Percentiles rank a stretch among this genome's conserved stretches.
Evolutionary conservation across 1,139 yeast genomes (phyloP).

Genomic region (Torulaspora pretoriensis): DNA sequence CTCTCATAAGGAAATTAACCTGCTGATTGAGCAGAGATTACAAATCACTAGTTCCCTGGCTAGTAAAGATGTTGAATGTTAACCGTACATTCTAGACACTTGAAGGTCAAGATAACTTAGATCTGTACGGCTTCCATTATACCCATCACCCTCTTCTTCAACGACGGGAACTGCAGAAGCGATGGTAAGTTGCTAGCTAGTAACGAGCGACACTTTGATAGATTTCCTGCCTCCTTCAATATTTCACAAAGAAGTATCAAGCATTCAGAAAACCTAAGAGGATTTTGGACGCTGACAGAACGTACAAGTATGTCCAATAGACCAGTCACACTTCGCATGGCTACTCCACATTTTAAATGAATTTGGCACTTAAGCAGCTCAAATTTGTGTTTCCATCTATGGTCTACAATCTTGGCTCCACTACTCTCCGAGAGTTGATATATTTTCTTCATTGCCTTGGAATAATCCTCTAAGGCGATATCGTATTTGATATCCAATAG

Average conservation of each 20-base stretch:
- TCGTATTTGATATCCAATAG: constrained; percentile 15
- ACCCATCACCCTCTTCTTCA: constrained; percentile 7
- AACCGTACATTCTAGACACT: no score
- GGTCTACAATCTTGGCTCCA: constrained; percentile 14
- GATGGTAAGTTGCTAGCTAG: constrained; percentile 8
- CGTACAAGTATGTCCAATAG: constrained; percentile 20
- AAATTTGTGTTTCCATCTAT: constrained; percentile 26
- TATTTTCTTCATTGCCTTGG: constrained; percentile 21
- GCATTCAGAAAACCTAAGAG: constrained; percentile 20
- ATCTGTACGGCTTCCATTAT: background rate
- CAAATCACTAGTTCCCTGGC: no score
- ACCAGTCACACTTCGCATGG: constrained; percentile 22
- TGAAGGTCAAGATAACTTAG: background rate
- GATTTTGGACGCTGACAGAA: constrained; percentile 18
- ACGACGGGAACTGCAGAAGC: constrained; percentile 11
- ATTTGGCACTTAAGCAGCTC: constrained; percentile 23
- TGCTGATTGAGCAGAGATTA: background rate
- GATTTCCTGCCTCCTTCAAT: constrained; percentile 13
- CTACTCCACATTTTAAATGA: constrained; percentile 19
- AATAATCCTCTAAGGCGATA: constrained; percentile 17
- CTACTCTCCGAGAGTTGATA: constrained; percentile 17
- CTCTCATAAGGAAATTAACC: no score
- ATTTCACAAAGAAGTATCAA: constrained; percentile 20
- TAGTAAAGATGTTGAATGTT: no score
- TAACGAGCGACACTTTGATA: constrained; percentile 11